Evolutionary conservation across 129 eudicot genomes (phyloP).

Genomic region (Flaveria brownii): DNA sequence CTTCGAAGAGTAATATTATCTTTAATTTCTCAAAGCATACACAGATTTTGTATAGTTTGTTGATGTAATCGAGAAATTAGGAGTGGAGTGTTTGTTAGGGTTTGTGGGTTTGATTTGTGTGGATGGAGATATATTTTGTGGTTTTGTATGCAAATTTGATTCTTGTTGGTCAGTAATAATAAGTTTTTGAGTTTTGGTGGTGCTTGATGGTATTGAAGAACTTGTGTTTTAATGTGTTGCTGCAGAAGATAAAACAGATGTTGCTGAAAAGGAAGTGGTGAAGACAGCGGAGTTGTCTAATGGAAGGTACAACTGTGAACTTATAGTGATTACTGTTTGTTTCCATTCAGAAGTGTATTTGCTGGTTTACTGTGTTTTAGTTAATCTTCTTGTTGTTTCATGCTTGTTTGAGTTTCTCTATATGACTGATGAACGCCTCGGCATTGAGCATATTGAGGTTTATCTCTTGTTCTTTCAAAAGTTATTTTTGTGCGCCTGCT

Average conservation of each 20-base stretch:
- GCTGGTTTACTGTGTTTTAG: neutral
- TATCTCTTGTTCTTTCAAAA: neutral
- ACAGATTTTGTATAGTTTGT: neutral
- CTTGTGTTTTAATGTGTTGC: constrained; percentile 15
- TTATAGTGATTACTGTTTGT: constrained; percentile 1
- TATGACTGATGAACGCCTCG: neutral
- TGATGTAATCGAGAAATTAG: neutral
- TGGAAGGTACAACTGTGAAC: constrained; percentile 55
- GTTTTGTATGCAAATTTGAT: too few species aligned
- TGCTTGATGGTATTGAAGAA: neutral
- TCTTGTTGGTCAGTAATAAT: too few species aligned
- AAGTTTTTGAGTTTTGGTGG: neutral
- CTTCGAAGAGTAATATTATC: constrained; percentile 47
- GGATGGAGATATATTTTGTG: neutral
- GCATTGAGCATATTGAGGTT: neutral
- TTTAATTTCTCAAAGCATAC: constrained; percentile 6
- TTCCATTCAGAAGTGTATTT: neutral
- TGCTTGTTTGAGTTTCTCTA: neutral
- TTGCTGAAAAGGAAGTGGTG: constrained; percentile 46
- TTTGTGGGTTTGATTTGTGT: neutral
- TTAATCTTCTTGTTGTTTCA: neutral
- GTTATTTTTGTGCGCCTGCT: neutral
- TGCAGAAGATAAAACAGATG: constrained; percentile 49
- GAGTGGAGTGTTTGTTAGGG: constrained; percentile 1
- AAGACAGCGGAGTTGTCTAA: constrained; percentile 34